Conservation (phyloP, 129 eudicot genomes). For the Dittrichia graveolens region DNA sequence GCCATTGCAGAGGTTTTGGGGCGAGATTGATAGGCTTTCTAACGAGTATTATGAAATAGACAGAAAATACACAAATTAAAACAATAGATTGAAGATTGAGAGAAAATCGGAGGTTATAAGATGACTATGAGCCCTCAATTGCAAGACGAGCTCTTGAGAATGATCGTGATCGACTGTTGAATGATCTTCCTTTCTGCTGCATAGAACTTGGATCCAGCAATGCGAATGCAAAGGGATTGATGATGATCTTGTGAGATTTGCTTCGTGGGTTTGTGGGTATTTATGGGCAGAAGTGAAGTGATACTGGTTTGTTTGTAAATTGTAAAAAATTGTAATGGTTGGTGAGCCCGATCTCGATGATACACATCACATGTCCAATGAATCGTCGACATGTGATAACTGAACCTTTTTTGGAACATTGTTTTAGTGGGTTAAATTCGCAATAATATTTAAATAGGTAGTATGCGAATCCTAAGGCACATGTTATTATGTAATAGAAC, state of each 20-base stretch:
- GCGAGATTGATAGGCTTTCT: background rate
- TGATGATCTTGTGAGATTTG: conserved; percentile 27
- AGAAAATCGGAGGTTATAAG: conserved; percentile 13
- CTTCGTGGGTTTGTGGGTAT: conserved; percentile 28
- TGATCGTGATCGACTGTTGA: conserved; percentile 70
- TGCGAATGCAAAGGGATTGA: conserved; percentile 26
- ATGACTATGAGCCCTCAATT: conserved; percentile 72
- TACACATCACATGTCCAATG: conserved; percentile 17
- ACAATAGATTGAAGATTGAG: background rate
- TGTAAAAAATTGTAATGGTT: background rate
- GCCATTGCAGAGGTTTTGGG: conserved; percentile 40
- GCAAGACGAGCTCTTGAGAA: conserved; percentile 88
- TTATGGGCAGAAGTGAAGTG: conserved; percentile 31
- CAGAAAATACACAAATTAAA: background rate
- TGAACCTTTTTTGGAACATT: conserved; percentile 18
- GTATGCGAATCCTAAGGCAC: no score
- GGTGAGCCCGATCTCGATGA: conserved; percentile 28
- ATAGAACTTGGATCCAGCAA: conserved; percentile 40
- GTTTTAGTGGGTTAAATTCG: no score
- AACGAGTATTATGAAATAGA: background rate
- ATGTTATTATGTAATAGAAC: no score
- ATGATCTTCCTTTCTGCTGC: conserved; percentile 70
- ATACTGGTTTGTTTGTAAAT: background rate
- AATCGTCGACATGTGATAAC: conserved; percentile 15
- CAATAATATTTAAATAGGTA: no score